Percentiles rank a stretch among this genome's conserved stretches.
Conservation (phyloP, 2,329 filamentous ascomycete genomes). For the Xylariaceae sp. region DNA sequence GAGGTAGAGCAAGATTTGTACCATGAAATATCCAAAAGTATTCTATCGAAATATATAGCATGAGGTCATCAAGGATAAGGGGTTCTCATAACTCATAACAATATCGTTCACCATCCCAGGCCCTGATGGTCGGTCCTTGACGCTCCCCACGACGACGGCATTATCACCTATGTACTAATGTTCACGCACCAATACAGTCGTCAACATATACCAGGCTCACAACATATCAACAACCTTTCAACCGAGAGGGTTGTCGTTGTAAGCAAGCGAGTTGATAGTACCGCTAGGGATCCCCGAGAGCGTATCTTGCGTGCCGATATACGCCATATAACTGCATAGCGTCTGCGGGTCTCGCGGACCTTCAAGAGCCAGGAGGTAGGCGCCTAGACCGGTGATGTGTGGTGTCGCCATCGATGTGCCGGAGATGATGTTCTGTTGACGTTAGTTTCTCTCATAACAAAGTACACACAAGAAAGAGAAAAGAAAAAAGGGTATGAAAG, state of each 20-base stretch:
- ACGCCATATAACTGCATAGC: constrained; percentile 40
- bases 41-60: no score
- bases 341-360: constrained; percentile 36
- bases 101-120: no score
- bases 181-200: background rate
- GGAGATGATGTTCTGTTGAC: constrained; percentile 37
- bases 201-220: background rate
- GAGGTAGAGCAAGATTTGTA: background rate
- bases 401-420: constrained; percentile 61
- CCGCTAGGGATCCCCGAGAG: constrained; percentile 34
- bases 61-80: no score
- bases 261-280: constrained; percentile 34
- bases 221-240: background rate
- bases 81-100: no score
- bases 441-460: no score
- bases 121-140: no score
- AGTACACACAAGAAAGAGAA: no score
- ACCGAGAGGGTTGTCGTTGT: constrained; percentile 30
- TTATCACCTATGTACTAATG: background rate
- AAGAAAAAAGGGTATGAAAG: no score
- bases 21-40: background rate
- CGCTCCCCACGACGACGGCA: no score
- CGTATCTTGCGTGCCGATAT: constrained; percentile 37
- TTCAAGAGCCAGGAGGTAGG: constrained; percentile 49
- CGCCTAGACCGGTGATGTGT: constrained; percentile 55